Percentiles rank a stretch among this genome's conserved stretches.
These are phyloP conservation scores for Biscogniauxia marginata DNA, from an alignment of 2,329 filamentous ascomycete species.

Conservation along the genomic window DNA sequence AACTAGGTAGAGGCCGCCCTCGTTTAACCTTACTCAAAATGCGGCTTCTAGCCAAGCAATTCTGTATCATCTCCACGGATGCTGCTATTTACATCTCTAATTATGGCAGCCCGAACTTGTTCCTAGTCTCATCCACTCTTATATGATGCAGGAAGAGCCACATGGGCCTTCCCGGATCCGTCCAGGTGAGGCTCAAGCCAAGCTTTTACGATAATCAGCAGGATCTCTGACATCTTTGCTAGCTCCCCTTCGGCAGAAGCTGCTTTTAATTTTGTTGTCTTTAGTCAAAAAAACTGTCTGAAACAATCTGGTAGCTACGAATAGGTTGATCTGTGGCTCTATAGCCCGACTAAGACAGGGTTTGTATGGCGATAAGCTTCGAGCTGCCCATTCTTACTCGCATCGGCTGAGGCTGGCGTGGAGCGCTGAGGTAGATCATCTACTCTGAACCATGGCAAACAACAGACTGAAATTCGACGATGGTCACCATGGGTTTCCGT, in stretches of 20 bases:
- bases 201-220: slow-evolving; percentile 13
- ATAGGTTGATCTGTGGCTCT: slow-evolving; percentile 9
- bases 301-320: slow-evolving; percentile 15
- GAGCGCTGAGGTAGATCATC: slow-evolving; percentile 1
- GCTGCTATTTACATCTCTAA: background rate
- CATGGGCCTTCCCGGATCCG: slow-evolving; percentile 2
- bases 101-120: background rate
- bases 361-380: slow-evolving; percentile 12
- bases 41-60: background rate
- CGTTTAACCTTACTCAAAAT: background rate
- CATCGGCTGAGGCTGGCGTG: background rate
- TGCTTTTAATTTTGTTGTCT: slow-evolving; percentile 5
- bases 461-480: slow-evolving; percentile 9
- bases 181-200: slow-evolving; percentile 19
- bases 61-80: background rate
- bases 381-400: slow-evolving; percentile 11
- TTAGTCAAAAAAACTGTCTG: slow-evolving; percentile 11
- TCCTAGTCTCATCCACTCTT: background rate
- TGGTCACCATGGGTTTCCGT: slow-evolving; percentile 16
- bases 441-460: slow-evolving; percentile 10
- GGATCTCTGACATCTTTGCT: slow-evolving; percentile 15
- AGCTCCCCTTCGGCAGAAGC: slow-evolving; percentile 12
- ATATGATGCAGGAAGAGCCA: background rate
- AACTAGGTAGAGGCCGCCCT: background rate
- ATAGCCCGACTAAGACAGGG: slow-evolving; percentile 14